Evolutionary conservation across 768 basidiomycete genomes (phyloP).

Genomic region (Auricularia auricula-judae): DNA sequence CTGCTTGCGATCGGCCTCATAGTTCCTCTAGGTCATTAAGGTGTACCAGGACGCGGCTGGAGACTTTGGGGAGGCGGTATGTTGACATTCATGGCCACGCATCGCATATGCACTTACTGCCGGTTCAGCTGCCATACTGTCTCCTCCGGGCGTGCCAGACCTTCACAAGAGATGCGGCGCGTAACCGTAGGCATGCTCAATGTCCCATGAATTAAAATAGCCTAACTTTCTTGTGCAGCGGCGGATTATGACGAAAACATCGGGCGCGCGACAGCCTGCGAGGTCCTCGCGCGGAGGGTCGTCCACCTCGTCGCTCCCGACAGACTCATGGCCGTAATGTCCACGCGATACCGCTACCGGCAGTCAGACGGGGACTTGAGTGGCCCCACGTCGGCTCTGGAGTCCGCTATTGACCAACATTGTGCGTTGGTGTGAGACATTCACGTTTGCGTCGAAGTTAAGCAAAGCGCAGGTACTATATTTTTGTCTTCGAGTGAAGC

Average conservation of each 20-base stretch:
- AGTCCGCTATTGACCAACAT: conserved; percentile 86
- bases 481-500: conserved; percentile 81
- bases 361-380: conserved; percentile 70
- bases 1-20: background rate
- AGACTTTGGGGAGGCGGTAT: conserved; percentile 75
- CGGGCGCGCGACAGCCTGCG: conserved; percentile 72
- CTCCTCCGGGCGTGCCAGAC: conserved; percentile 66
- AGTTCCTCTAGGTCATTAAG: conserved; percentile 42
- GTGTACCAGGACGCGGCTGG: conserved; percentile 76
- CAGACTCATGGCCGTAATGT: conserved; percentile 58
- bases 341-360: conserved; percentile 59
- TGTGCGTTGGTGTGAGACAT: conserved; percentile 24
- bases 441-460: background rate
- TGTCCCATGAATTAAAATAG: background rate
- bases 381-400: conserved; percentile 66
- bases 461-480: conserved; percentile 40
- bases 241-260: conserved; percentile 82
- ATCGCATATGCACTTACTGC: conserved; percentile 2
- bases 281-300: conserved; percentile 71
- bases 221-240: conserved; percentile 14
- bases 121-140: conserved; percentile 62
- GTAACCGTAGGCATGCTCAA: background rate
- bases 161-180: conserved; percentile 40
- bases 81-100: conserved; percentile 15
- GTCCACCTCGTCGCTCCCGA: conserved; percentile 61